These are phyloP conservation scores for Elsinoe perseae DNA, from an alignment of 2,329 filamentous ascomycete species.

Conservation along the genomic window DNA sequence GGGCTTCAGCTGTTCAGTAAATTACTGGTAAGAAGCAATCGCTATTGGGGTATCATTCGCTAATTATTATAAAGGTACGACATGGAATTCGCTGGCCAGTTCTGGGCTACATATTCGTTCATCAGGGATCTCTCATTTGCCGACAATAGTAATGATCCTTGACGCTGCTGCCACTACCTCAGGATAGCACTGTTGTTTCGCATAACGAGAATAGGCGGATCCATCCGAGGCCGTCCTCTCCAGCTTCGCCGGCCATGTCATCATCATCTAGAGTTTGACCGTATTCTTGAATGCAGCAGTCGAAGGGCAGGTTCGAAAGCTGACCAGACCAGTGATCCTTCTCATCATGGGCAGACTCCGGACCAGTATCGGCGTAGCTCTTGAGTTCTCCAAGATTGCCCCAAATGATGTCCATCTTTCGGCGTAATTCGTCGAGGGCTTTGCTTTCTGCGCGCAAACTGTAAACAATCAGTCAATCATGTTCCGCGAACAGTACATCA, in stretches of 20 bases:
- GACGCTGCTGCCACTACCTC: background rate
- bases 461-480: constrained; percentile 10
- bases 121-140: constrained; percentile 24
- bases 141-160: constrained; percentile 29
- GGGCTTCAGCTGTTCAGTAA: constrained; percentile 68
- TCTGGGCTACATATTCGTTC: constrained; percentile 57
- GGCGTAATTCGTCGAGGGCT: constrained; percentile 49
- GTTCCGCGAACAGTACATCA: background rate
- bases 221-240: constrained; percentile 22
- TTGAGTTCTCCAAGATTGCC: constrained; percentile 74
- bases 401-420: constrained; percentile 74
- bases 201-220: constrained; percentile 31
- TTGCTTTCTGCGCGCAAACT: constrained; percentile 51
- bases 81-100: constrained; percentile 64
- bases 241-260: constrained; percentile 23
- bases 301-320: constrained; percentile 38
- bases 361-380: constrained; percentile 25
- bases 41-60: constrained; percentile 4
- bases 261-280: constrained; percentile 31
- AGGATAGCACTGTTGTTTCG: constrained; percentile 25
- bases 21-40: constrained; percentile 60
- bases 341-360: constrained; percentile 20
- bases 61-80: constrained; percentile 54
- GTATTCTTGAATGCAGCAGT: constrained; percentile 39
- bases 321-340: constrained; percentile 16